Conservation (phyloP, 768 basidiomycete species). For the Agaricus blazei region DNA sequence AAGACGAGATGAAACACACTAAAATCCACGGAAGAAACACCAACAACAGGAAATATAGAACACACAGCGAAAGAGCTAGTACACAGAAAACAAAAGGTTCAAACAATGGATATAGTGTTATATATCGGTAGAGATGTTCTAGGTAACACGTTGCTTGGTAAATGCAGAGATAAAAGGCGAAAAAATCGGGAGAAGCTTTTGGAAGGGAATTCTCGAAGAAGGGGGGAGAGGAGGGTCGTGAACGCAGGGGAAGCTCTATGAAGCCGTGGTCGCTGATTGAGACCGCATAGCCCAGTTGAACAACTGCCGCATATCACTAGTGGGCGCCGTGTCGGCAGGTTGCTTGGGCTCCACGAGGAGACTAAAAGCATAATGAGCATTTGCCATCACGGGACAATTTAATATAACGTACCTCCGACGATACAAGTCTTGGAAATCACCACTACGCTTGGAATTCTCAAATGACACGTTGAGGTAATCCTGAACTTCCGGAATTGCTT, state of each 20-base stretch:
- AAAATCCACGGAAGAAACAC: not conserved
- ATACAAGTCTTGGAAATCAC: conserved; percentile 83
- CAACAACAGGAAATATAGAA: not conserved
- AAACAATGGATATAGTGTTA: conserved; percentile 11
- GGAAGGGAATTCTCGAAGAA: not conserved
- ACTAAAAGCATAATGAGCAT: conserved; percentile 29
- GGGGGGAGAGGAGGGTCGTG: conserved; percentile 12
- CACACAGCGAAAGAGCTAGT: not conserved
- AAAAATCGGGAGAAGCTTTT: conserved; percentile 5
- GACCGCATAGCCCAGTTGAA: conserved; percentile 77
- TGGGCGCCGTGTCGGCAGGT: conserved; percentile 61
- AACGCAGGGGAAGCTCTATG: conserved; percentile 15
- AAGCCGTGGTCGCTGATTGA: conserved; percentile 29
- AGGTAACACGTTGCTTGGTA: conserved; percentile 10
- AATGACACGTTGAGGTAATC: conserved; percentile 70
- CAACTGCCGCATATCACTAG: conserved; percentile 69
- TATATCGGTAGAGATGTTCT: conserved; percentile 13
- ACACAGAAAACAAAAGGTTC: conserved; percentile 12
- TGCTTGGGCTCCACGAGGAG: conserved; percentile 82
- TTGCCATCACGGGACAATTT: conserved; percentile 4
- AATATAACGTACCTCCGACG: conserved; percentile 61
- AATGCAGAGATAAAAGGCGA: not conserved
- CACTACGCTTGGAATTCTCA: conserved; percentile 67
- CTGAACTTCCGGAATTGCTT: conserved; percentile 87
- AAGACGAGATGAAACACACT: conserved; percentile 27